These are phyloP conservation scores for Cyclotella baltica DNA, from an alignment of 108 stramenopile species.

Conservation along the genomic window DNA sequence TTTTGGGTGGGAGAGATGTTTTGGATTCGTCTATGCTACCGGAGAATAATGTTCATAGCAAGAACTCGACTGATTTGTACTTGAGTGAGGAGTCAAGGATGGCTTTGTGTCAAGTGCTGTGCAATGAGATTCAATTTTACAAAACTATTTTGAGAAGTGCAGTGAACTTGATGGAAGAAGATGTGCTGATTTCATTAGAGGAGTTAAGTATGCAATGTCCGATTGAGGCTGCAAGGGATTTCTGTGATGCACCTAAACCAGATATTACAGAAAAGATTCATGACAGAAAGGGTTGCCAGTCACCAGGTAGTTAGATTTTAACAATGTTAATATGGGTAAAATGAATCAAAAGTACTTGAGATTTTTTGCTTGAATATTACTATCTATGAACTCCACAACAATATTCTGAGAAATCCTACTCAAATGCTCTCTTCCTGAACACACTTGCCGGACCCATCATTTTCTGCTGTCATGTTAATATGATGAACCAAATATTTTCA, in stretches of 20 bases:
- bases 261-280: slow-evolving; percentile 38
- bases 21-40: slow-evolving; percentile 21
- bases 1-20: slow-evolving; percentile 37
- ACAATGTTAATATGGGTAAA: too few relatives aligned
- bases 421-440: too few relatives aligned
- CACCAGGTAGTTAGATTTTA: background rate
- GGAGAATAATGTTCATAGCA: slow-evolving; percentile 37
- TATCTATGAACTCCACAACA: too few relatives aligned
- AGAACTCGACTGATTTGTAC: slow-evolving; percentile 44
- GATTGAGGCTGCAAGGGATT: slow-evolving; percentile 34
- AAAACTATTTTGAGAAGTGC: slow-evolving; percentile 42
- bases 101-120: slow-evolving; percentile 43
- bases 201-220: slow-evolving; percentile 44
- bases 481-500: too few relatives aligned
- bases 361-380: too few relatives aligned
- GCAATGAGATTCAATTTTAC: slow-evolving; percentile 59
- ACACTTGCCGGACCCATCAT: too few relatives aligned
- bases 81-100: slow-evolving; percentile 36
- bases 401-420: too few relatives aligned
- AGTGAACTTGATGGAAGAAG: slow-evolving; percentile 38
- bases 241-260: slow-evolving; percentile 21
- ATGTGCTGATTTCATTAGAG: slow-evolving; percentile 25
- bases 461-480: too few relatives aligned
- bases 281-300: slow-evolving; percentile 9
- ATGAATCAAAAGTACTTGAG: background rate